Base-by-base conservation (phyloP, 2,329 filamentous ascomycete species). In the Botrytis sinoallii region DNA sequence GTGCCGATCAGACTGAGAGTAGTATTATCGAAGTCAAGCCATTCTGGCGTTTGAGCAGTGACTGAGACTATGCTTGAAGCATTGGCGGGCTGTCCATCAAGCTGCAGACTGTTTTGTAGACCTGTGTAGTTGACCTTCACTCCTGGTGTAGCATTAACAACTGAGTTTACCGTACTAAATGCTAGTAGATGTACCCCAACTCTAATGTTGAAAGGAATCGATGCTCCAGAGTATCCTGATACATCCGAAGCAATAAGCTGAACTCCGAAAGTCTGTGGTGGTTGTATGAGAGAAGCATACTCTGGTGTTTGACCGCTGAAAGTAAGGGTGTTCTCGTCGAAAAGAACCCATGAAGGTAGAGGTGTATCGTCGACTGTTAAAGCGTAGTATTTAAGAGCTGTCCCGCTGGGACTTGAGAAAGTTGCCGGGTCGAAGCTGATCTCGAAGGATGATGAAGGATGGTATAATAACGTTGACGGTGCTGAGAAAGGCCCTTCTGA, bases 331-430 rank as follows among this genome's bases (percentile, higher is more conserved):
- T 80, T 80, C 1, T 87, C 80, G 77, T 96, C 88, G 79, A 97
- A 97, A n/a, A 84, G 84, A 63, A 97, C 84, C 94, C 94, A 97
- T 0, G 93, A 91, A 32, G 94, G 94, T 52, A 97, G 84, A 52
- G 94, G 94, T n/a, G 92, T 93, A 79, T 93, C 92, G 79, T 95
- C 88, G 8, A 85, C 86, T 6, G 93, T 92, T 4, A 92, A 90
- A 14, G 93, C 93, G 80, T 96, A 95, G 81, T 94, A 97, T 74
- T 89, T 89, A 69, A 90, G 85, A 25, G 83, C 82, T 5, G 85
- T 83, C 0, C 84, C 82, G 60, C 59, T 70, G 22, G 64, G 75
- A 22, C 55, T 69, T 46, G 84, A 84, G 81, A 97, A 97, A 0
- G 91, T 93, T 29, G 88, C 83, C 8, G 79, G 77, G 63, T 86